Conservation (phyloP, 768 basidiomycete species). For the Macrocybe gigantea region DNA sequence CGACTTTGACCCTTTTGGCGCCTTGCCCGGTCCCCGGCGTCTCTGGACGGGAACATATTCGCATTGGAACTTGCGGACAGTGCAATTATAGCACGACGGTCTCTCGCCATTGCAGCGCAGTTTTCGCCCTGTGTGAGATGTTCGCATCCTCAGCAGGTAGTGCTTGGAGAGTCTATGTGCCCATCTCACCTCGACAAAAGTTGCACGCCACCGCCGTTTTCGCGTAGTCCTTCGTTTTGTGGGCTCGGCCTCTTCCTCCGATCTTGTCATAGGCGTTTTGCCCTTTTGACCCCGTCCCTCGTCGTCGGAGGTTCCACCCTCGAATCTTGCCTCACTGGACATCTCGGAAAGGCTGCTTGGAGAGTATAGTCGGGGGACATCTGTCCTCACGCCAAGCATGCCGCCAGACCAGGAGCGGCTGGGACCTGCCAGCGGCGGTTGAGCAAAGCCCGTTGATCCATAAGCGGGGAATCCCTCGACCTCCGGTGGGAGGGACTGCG, state of each 20-base stretch:
- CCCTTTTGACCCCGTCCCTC: constrained; percentile 19
- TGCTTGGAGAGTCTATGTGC: neutral
- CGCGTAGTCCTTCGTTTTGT: constrained; percentile 23
- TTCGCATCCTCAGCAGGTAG: neutral
- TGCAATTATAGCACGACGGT: constrained; percentile 63
- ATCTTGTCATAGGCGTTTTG: constrained; percentile 23
- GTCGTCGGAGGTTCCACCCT: constrained; percentile 18
- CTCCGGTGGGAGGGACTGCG: too few species aligned
- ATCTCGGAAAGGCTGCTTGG: constrained; percentile 13
- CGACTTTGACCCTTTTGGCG: constrained; percentile 51
- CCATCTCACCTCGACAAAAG: constrained; percentile 63
- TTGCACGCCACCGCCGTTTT: constrained; percentile 68
- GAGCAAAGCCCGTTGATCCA: neutral
- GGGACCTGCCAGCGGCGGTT: constrained; percentile 9
- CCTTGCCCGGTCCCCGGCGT: constrained; percentile 74
- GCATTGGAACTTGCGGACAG: constrained; percentile 44
- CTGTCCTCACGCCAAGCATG: constrained; percentile 3
- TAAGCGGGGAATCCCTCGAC: too few species aligned
- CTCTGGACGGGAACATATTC: constrained; percentile 43
- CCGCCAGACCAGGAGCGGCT: constrained; percentile 7
- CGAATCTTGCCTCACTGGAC: constrained; percentile 14
- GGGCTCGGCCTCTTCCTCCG: constrained; percentile 18
- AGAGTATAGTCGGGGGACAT: constrained; percentile 11
- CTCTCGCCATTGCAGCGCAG: constrained; percentile 65
- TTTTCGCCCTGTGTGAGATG: constrained; percentile 50